Conservation (phyloP, 495 filamentous ascomycete genomes). For the Aspergillus incahuasiensis region DNA sequence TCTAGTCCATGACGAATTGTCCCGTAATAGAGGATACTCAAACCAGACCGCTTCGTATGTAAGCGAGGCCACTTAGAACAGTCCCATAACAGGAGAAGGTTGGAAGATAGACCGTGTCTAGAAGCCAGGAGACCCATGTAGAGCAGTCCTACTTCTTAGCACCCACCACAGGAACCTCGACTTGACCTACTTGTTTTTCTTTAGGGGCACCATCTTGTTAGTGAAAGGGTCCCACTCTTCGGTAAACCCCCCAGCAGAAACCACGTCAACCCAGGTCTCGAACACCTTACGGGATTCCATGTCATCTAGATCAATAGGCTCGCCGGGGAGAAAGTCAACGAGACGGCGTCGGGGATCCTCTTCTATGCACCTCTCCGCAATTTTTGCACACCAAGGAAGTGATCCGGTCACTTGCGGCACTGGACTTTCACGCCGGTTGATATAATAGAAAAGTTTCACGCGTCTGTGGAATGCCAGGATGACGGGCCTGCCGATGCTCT, state of each 20-base stretch:
- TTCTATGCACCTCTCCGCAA: conserved; percentile 11
- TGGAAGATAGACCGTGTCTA: too few relatives aligned
- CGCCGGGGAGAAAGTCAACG: conserved; percentile 13
- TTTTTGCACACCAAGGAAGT: neutral
- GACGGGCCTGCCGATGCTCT: conserved; percentile 5
- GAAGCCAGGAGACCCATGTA: too few relatives aligned
- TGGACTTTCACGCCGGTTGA: neutral
- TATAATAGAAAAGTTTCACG: conserved; percentile 18
- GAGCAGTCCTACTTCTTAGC: too few relatives aligned
- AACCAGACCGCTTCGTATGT: too few relatives aligned
- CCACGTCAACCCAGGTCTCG: conserved; percentile 7
- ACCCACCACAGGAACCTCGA: too few relatives aligned
- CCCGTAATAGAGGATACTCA: too few relatives aligned
- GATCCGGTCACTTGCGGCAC: neutral
- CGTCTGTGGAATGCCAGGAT: conserved; percentile 17
- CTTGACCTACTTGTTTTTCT: too few relatives aligned
- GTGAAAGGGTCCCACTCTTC: conserved; percentile 14
- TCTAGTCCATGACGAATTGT: too few relatives aligned
- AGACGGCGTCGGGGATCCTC: conserved; percentile 11
- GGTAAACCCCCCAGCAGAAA: neutral
- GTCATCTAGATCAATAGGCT: conserved; percentile 8
- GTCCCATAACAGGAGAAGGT: too few relatives aligned
- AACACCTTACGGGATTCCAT: neutral
- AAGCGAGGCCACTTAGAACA: too few relatives aligned
- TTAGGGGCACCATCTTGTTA: neutral